Evolutionary conservation across 139 green algal genomes (phyloP).

Genomic region (Chlamydomonas asymmetrica): DNA sequence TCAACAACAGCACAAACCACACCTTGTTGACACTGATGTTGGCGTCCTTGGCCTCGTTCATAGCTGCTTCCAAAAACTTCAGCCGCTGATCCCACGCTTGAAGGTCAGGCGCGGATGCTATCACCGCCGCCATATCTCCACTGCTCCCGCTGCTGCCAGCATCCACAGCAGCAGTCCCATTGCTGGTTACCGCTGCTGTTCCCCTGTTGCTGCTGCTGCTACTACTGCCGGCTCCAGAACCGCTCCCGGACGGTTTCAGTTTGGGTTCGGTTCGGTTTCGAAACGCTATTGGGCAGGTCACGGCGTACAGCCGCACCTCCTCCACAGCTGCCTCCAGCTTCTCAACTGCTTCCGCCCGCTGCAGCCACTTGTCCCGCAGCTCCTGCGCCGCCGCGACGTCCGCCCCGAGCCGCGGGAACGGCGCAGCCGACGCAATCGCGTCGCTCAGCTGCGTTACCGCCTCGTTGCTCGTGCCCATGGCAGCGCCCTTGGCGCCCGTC

Average conservation of each 20-base stretch:
- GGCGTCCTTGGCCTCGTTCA: conserved; percentile 63
- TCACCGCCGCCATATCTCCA: not conserved
- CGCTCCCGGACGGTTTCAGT: not conserved
- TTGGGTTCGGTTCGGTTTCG: not conserved
- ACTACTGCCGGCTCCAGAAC: not conserved
- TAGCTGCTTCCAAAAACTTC: conserved; percentile 57
- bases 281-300: not conserved
- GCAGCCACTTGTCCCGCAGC: conserved; percentile 54
- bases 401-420: conserved; percentile 51
- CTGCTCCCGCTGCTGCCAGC: conserved; percentile 9
- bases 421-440: conserved; percentile 51
- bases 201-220: not conserved
- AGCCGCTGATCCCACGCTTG: conserved; percentile 38
- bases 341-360: conserved; percentile 52
- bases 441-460: conserved; percentile 45
- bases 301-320: conserved; percentile 36
- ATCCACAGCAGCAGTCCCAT: not conserved
- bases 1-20: not conserved
- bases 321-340: conserved; percentile 57
- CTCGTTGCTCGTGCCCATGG: conserved; percentile 15
- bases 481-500: conserved; percentile 26
- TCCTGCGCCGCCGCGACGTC: conserved; percentile 49
- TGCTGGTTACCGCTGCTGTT: not conserved
- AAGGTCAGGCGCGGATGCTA: conserved; percentile 2
- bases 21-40: conserved; percentile 65